These are phyloP conservation scores for Nepenthes alata DNA, from an alignment of 179 eudicot genomes.

Conservation along the genomic window DNA sequence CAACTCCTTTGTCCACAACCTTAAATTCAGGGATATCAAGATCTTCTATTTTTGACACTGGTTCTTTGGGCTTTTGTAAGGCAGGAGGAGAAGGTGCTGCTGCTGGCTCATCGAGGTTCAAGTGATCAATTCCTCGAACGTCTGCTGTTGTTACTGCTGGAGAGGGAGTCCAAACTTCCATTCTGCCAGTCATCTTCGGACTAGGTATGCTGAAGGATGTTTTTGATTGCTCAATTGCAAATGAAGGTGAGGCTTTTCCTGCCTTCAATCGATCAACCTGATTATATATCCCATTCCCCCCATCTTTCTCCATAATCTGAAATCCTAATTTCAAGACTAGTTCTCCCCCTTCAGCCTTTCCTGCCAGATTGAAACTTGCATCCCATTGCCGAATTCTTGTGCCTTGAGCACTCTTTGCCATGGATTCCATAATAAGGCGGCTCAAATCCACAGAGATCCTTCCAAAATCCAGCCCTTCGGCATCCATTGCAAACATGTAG, in stretches of 20 bases:
- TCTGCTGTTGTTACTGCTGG: conserved; percentile 37
- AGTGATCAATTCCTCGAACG: conserved; percentile 61
- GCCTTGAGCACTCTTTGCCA: conserved; percentile 61
- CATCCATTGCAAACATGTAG: conserved; percentile 72
- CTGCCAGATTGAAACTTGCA: conserved; percentile 53
- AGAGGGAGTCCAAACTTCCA: conserved; percentile 77
- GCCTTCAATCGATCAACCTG: conserved; percentile 32
- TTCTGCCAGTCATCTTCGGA: conserved; percentile 53
- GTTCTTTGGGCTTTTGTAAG: conserved; percentile 34
- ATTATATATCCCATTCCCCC: conserved; percentile 56
- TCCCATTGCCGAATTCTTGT: conserved; percentile 78
- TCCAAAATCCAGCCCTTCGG: conserved; percentile 78
- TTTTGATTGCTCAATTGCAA: conserved; percentile 68
- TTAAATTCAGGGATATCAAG: conserved; percentile 74
- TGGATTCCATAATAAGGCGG: conserved; percentile 58
- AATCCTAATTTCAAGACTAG: conserved; percentile 71
- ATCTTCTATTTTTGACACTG: conserved; percentile 41
- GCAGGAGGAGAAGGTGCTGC: conserved; percentile 15
- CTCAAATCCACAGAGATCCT: conserved; percentile 63
- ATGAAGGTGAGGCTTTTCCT: conserved; percentile 25
- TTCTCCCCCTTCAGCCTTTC: conserved; percentile 88
- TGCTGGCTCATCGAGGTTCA: conserved; percentile 77
- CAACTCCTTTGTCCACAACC: conserved; percentile 81
- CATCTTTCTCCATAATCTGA: conserved; percentile 96
- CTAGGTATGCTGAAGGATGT: conserved; percentile 84